Percentiles rank a stretch among this genome's conserved stretches.
phyloP scores from a whole-genome alignment of 129 eudicot genomes.

The Apium graveolens region DNA sequence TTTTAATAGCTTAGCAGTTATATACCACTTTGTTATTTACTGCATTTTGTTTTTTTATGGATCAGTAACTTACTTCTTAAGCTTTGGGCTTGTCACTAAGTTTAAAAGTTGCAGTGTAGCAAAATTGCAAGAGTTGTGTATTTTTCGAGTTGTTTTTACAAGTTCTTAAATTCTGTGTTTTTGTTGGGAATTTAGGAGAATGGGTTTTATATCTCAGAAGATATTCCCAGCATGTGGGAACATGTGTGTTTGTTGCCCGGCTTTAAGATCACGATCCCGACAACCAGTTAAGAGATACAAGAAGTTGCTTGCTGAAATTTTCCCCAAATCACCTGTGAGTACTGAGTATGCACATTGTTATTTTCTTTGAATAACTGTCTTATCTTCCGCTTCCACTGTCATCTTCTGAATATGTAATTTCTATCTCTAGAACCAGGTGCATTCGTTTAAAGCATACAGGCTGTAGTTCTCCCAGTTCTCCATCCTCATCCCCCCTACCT shows the following conservation, averaged over 20 bases:
- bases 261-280: conserved; percentile 81
- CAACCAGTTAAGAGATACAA: conserved; percentile 96
- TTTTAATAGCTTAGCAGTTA: conserved; percentile 8
- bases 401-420: neutral
- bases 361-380: neutral
- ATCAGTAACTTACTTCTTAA: neutral
- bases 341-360: conserved; percentile 27
- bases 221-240: conserved; percentile 93
- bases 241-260: conserved; percentile 96
- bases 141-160: neutral
- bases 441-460: neutral
- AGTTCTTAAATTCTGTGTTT: neutral
- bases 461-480: neutral
- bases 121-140: neutral
- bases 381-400: neutral
- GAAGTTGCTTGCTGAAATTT: conserved; percentile 75
- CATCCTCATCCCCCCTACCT: neutral
- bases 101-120: neutral
- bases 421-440: neutral
- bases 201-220: conserved; percentile 90
- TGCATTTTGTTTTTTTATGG: neutral
- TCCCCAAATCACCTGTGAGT: conserved; percentile 92
- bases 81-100: neutral
- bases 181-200: conserved; percentile 34
- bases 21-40: conserved; percentile 1